A percentile compares a stretch with the other conserved stretches of the same genome.
Evolutionary conservation across 768 basidiomycete species (phyloP).

Genomic region (Xanthoconium stramineum): DNA sequence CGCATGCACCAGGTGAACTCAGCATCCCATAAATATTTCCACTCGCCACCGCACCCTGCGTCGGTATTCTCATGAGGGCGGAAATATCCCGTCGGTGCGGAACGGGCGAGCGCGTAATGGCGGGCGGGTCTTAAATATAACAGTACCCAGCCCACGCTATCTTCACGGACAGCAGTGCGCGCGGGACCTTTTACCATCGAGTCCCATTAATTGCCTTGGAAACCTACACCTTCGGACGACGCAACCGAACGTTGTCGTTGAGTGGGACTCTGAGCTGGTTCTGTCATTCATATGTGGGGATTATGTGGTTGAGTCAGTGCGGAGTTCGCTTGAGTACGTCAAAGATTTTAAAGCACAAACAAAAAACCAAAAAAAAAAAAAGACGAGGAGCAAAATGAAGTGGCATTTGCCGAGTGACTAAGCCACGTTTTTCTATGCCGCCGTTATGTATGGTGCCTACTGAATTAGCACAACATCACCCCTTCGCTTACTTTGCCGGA

Average conservation of each 20-base stretch:
- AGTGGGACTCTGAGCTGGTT: neutral
- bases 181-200: too few relatives aligned
- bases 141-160: neutral
- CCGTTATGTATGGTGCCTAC: constrained; percentile 13
- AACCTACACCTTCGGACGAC: too few relatives aligned
- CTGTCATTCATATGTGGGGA: neutral
- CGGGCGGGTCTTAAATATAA: neutral
- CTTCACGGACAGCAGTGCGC: neutral
- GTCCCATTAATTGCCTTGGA: too few relatives aligned
- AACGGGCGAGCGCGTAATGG: too few relatives aligned
- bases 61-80: neutral
- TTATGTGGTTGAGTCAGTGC: neutral
- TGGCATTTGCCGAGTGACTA: constrained; percentile 33
- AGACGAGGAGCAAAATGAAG: constrained; percentile 4
- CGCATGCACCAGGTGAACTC: neutral
- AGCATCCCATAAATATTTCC: too few relatives aligned
- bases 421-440: constrained; percentile 14
- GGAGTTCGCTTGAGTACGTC: neutral
- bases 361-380: neutral
- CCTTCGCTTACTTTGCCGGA: constrained; percentile 17
- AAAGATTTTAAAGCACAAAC: neutral
- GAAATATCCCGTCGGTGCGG: neutral
- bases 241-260: neutral
- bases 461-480: constrained; percentile 2
- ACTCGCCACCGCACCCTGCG: too few relatives aligned